Evolutionary conservation across 495 filamentous ascomycete genomes (phyloP).

Genomic region (Saxispiralis lemnorum): DNA sequence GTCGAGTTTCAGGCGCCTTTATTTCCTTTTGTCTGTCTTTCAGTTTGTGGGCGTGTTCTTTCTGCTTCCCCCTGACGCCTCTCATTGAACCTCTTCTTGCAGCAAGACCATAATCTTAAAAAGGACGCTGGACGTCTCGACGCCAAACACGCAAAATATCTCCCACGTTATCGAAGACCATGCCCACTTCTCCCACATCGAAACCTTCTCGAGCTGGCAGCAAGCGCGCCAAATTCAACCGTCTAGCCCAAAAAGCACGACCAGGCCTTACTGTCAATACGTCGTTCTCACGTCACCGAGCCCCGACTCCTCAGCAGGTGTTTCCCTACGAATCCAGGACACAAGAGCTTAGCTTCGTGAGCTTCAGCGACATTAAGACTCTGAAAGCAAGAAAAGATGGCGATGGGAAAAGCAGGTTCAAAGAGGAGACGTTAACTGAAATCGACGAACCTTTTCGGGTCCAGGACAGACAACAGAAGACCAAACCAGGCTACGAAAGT

Average conservation of each 20-base stretch:
- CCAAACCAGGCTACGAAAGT: constrained; percentile 1
- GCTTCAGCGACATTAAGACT: neutral
- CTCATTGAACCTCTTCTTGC: neutral
- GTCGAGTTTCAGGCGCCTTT: neutral
- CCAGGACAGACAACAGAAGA: neutral
- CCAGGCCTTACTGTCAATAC: constrained; percentile 22
- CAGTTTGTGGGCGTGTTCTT: neutral
- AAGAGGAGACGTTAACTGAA: neutral
- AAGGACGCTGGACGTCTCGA: neutral
- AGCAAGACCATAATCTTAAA: neutral
- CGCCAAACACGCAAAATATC: neutral
- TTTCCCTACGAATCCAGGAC: constrained; percentile 15
- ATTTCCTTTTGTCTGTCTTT: neutral
- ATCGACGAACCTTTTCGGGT: neutral
- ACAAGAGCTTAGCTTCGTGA: constrained; percentile 12
- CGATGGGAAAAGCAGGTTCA: neutral
- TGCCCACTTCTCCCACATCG: neutral
- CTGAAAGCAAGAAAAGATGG: neutral
- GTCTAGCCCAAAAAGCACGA: constrained; percentile 3
- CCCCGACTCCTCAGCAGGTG: constrained; percentile 16
- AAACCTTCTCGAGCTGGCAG: neutral
- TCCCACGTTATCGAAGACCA: neutral
- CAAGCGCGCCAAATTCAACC: constrained; percentile 1
- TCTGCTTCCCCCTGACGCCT: neutral
- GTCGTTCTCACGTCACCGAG: constrained; percentile 17